Percentiles rank a stretch among this genome's conserved stretches.
phyloP scores from a whole-genome alignment of 352 stramenopile species.

The Elongisporangium undulatum region DNA sequence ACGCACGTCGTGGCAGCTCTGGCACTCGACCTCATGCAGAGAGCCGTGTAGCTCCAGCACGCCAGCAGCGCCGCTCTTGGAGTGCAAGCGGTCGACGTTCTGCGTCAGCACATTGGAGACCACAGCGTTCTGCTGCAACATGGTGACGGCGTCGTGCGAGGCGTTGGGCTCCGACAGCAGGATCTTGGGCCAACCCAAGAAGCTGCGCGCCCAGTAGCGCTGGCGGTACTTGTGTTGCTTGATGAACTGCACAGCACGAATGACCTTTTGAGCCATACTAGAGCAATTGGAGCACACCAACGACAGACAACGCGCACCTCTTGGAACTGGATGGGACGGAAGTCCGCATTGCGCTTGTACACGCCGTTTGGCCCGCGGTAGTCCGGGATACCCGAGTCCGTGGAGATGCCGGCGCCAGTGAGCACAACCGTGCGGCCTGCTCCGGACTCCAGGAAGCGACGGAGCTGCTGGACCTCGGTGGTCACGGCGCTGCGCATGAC shows the following conservation, averaged over 20 bases:
- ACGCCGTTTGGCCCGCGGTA: slow-evolving; percentile 94
- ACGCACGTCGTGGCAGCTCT: slow-evolving; percentile 60
- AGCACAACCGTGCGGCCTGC: slow-evolving; percentile 69
- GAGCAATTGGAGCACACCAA: slow-evolving; percentile 42
- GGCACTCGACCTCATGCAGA: slow-evolving; percentile 85
- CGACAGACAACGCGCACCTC: slow-evolving; percentile 67
- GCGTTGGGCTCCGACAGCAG: slow-evolving; percentile 74
- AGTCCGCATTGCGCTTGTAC: slow-evolving; percentile 93
- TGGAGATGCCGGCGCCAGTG: slow-evolving; percentile 95
- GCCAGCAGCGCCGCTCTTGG: slow-evolving; percentile 80
- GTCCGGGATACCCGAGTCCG: slow-evolving; percentile 96
- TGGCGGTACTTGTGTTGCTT: slow-evolving; percentile 70
- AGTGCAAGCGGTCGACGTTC: slow-evolving; percentile 97
- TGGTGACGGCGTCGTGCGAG: slow-evolving; percentile 87
- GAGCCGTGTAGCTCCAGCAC: slow-evolving; percentile 95
- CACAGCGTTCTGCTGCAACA: slow-evolving; percentile 47
- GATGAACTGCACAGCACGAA: slow-evolving; percentile 33
- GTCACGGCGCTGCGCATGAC: background rate
- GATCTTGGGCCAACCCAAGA: slow-evolving; percentile 88
- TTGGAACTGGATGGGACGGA: slow-evolving; percentile 95
- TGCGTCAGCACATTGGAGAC: slow-evolving; percentile 90
- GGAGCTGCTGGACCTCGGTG: slow-evolving; percentile 31
- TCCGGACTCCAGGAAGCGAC: slow-evolving; percentile 48
- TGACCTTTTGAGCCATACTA: background rate
- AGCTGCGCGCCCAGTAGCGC: slow-evolving; percentile 93